Evolutionary conservation across 257 asterid genomes (phyloP).

Genomic region (Solanum sejunctum): DNA sequence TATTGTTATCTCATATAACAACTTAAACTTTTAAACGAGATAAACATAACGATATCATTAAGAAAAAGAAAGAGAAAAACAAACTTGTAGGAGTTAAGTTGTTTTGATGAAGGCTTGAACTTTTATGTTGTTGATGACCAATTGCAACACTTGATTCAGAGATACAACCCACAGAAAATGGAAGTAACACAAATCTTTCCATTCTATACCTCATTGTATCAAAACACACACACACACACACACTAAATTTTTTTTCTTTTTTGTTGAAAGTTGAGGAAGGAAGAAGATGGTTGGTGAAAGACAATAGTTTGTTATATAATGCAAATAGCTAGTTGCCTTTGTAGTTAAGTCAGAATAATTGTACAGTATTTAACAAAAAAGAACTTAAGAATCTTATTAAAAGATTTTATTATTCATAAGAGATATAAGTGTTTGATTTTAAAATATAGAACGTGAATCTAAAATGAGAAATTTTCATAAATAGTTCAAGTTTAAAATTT

Average conservation of each 20-base stretch:
- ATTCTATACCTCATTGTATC: constrained; percentile 5
- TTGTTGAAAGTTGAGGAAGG: background rate
- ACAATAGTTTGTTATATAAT: constrained; percentile 1
- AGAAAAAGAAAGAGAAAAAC: background rate
- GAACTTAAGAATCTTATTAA: background rate
- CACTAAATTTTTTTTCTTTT: no score
- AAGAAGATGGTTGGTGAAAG: background rate
- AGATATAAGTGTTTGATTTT: no score
- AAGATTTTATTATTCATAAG: no score
- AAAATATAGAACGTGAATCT: no score
- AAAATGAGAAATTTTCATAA: no score
- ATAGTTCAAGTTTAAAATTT: no score
- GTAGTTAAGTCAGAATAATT: no score
- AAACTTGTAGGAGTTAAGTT: background rate
- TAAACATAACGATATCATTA: background rate
- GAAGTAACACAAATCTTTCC: constrained; percentile 21
- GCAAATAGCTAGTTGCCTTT: no score
- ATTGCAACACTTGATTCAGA: constrained; percentile 19
- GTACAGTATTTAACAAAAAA: no score
- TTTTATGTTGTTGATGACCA: background rate
- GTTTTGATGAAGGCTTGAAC: background rate
- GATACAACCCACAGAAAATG: constrained; percentile 22
- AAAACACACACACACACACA: background rate
- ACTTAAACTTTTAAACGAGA: background rate
- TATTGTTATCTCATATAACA: background rate